Evolutionary conservation across 257 asterid species (phyloP).

Genomic region (Cynanchum wilfordii): DNA sequence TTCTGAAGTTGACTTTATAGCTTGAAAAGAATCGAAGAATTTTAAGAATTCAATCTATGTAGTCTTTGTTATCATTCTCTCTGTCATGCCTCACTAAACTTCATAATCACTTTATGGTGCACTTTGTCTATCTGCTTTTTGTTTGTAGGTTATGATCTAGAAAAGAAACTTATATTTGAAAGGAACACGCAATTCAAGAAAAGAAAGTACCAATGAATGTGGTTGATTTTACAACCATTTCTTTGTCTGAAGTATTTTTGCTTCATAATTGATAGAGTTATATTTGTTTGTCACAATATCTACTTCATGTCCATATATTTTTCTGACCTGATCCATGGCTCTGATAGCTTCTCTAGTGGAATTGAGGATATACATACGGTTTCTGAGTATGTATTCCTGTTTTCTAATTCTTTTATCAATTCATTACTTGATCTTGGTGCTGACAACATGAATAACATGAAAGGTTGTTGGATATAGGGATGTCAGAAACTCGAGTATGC

Average conservation of each 20-base stretch:
- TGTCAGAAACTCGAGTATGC: conserved; percentile 7
- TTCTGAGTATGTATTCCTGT: conserved; percentile 8
- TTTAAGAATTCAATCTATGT: neutral
- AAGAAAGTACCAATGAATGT: neutral
- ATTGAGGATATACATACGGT: conserved; percentile 5
- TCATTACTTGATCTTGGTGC: conserved; percentile 16
- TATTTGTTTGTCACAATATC: neutral
- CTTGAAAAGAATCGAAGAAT: neutral
- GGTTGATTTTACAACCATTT: neutral
- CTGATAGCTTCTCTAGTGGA: conserved; percentile 1
- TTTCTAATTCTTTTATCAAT: conserved; percentile 11
- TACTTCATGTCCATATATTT: conserved; percentile 6
- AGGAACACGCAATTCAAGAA: neutral
- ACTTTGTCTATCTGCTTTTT: neutral
- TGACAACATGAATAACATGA: conserved; percentile 3
- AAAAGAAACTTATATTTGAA: neutral
- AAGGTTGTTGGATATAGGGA: conserved; percentile 18
- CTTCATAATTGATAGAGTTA: neutral
- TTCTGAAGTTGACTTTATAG: neutral
- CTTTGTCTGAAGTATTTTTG: neutral
- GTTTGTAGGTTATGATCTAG: neutral
- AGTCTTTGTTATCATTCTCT: neutral
- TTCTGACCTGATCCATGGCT: conserved; percentile 11
- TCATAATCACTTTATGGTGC: neutral
- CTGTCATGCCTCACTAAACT: neutral